Evolutionary conservation across 208 protist species (phyloP).

Genomic region (Leishmania major): DNA sequence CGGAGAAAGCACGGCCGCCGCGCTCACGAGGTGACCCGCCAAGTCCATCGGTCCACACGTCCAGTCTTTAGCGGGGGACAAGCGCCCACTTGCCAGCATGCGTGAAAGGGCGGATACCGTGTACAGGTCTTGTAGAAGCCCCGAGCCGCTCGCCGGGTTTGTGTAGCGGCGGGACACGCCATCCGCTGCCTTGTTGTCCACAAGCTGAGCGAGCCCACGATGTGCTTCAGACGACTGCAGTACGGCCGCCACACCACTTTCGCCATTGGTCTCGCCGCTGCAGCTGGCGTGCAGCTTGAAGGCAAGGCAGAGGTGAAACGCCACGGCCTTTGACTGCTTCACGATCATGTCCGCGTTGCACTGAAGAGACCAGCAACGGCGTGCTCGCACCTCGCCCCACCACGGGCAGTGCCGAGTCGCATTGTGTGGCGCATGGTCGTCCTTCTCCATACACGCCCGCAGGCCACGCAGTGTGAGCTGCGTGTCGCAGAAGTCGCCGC

Average conservation of each 20-base stretch:
- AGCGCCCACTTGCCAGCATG: not conserved
- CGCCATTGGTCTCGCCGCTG: not conserved
- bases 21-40: slow-evolving; percentile 1
- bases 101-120: not conserved
- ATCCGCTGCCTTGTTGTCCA: not conserved
- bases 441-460: not conserved
- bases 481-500: not conserved
- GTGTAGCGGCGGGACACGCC: not conserved
- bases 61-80: not conserved
- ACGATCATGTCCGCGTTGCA: not conserved
- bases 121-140: not conserved
- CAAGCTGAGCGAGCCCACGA: not conserved
- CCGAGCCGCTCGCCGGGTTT: not conserved
- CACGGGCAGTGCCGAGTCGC: not conserved
- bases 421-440: not conserved
- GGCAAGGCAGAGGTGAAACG: not conserved
- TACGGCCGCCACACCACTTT: not conserved
- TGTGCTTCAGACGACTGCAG: slow-evolving; percentile 2
- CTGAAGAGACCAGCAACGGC: slow-evolving; percentile 5
- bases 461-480: slow-evolving; percentile 1
- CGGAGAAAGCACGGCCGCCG: slow-evolving; percentile 16
- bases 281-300: not conserved
- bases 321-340: not conserved
- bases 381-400: slow-evolving; percentile 3
- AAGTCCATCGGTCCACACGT: slow-evolving; percentile 1